phyloP scores from a whole-genome alignment of 768 basidiomycete species.

The Hypholoma sublateritium region DNA sequence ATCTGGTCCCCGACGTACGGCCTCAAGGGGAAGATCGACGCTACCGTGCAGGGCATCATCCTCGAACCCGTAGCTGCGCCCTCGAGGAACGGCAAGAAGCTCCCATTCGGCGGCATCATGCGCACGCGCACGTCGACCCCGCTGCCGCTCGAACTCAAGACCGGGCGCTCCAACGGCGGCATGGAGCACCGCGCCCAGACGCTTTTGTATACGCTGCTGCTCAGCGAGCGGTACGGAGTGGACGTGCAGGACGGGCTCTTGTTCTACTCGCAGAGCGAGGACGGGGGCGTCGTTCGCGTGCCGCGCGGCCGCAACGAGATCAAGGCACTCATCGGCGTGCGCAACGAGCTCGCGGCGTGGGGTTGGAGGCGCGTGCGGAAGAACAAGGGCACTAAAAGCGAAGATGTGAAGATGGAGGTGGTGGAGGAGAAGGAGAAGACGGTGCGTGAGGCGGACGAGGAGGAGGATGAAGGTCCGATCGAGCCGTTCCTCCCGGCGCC shows the following conservation, averaged over 20 bases:
- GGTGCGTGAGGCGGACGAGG: not conserved
- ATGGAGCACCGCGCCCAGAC: constrained; percentile 98
- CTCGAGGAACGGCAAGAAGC: not conserved
- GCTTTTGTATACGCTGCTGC: constrained; percentile 91
- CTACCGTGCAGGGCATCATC: constrained; percentile 73
- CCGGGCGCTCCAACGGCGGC: constrained; percentile 69
- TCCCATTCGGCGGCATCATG: not conserved
- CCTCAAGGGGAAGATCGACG: constrained; percentile 94
- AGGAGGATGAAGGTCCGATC: constrained; percentile 16
- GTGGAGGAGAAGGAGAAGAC: not conserved
- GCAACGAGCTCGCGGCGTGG: constrained; percentile 85
- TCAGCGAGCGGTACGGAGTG: constrained; percentile 87
- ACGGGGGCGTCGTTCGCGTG: constrained; percentile 69
- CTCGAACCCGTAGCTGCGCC: constrained; percentile 30
- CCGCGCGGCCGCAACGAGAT: constrained; percentile 81
- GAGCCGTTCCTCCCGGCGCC: constrained; percentile 82
- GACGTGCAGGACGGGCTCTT: constrained; percentile 82
- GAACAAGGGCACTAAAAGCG: constrained; percentile 12
- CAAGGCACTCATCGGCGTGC: constrained; percentile 71
- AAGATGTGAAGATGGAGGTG: constrained; percentile 14
- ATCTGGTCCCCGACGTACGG: constrained; percentile 97
- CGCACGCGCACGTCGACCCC: constrained; percentile 35
- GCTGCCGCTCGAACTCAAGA: constrained; percentile 95
- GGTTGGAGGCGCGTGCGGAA: constrained; percentile 52
- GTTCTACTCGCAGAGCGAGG: constrained; percentile 92